Evolutionary conservation across 208 protist genomes (phyloP), one percentile per base, ranked within the genome.

Genomic region (Balamuthia mandrillaris): DNA sequence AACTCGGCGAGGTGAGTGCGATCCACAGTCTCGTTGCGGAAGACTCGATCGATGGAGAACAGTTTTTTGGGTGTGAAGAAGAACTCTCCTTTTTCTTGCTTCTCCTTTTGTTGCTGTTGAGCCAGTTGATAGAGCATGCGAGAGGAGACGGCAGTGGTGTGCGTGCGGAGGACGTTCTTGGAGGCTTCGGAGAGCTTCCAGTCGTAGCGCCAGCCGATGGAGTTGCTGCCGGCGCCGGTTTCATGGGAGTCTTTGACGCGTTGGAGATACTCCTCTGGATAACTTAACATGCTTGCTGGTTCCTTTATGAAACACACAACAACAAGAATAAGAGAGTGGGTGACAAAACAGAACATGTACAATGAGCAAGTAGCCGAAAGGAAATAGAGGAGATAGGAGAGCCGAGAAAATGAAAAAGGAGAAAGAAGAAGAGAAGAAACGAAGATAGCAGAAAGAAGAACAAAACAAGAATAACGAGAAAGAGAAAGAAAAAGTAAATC

Each of bases 1-100:
- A 99, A 99, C 92, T 99, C 98, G 49, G 98, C 99, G 14, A 99
- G 91, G 88, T 99, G 99, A 4, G 98, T 99, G 49, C 97, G 96
- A 92, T 99, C 99, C 88, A 99, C 96, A 65, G 98, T 96, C 92
- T 99, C 99, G 88, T 99, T 99, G 47, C 99, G 95, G 93, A 99
- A 99, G 18, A 99, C 99, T 60, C 98, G 93, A 92, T 99, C 99
- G 81, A 99, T 99, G 75, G 97, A 99, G 94, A 99, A 99, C 89
- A 97, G 99, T 54, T 98, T 98, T 31, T 94, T 94, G 41, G 98
- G 97, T 51, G 90, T 91, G 90, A 99, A 98, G 31, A 93, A 77
- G n/a, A n/a, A n/a, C n/a, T n/a, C n/a, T n/a, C n/a, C 33, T 92
- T 88, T 70, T 92, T 61, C 60, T 85, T 31, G 16, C 78, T n/a